Conservation (phyloP, 495 filamentous ascomycete species). For the Tuber borchii region DNA sequence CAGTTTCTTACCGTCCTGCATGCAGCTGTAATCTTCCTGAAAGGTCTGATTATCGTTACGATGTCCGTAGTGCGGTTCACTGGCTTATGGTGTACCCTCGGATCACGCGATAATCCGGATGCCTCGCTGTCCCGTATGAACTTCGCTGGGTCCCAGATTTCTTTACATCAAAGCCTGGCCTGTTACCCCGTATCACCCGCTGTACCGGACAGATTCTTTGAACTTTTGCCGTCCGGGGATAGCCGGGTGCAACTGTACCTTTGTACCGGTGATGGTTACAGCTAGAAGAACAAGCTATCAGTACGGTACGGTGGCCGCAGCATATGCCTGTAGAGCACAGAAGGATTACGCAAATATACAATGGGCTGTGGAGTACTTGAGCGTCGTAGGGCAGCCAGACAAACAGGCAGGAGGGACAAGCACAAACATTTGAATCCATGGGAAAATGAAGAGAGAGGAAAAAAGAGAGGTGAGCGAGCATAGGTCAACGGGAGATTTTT, state of each 20-base stretch:
- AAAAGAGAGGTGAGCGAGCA: neutral
- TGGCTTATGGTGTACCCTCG: neutral
- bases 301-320: neutral
- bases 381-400: neutral
- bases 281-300: neutral
- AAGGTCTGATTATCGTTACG: constrained; percentile 1
- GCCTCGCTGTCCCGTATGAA: neutral
- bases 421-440: neutral
- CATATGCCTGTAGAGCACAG: neutral
- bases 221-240: neutral
- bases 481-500: neutral
- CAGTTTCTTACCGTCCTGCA: constrained; percentile 1
- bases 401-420: neutral
- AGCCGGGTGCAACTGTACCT: neutral
- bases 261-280: neutral
- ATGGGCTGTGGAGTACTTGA: neutral
- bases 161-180: neutral
- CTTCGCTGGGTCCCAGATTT: neutral
- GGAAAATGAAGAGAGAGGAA: neutral
- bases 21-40: neutral
- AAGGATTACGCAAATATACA: neutral
- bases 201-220: neutral
- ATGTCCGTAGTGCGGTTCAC: neutral
- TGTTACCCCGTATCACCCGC: neutral
- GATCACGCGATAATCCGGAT: neutral